phyloP scores from a whole-genome alignment of 2,329 filamentous ascomycete genomes.

The Diaporthe longicolla region DNA sequence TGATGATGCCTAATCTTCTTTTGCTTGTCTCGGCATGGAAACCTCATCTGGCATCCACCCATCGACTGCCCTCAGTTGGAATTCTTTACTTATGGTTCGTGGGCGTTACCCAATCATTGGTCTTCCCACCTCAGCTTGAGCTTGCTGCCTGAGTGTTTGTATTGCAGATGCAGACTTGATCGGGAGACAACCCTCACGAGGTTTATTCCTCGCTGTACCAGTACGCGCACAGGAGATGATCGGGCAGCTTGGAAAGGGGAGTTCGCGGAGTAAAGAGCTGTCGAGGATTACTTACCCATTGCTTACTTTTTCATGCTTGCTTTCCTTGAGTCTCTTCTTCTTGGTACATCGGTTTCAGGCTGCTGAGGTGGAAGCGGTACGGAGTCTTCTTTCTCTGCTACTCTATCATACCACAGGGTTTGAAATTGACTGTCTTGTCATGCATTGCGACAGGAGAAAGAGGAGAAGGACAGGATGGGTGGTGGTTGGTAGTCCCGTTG shows the following conservation, averaged over 20 bases:
- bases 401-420: slow-evolving; percentile 13
- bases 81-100: slow-evolving; percentile 4
- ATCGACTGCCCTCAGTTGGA: not conserved
- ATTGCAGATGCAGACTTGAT: slow-evolving; percentile 5
- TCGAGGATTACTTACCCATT: slow-evolving; percentile 32
- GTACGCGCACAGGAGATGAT: slow-evolving; percentile 23
- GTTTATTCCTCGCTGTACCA: not conserved
- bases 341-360: slow-evolving; percentile 11
- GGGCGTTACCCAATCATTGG: not conserved
- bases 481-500: slow-evolving; percentile 21
- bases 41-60: slow-evolving; percentile 12
- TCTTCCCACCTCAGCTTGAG: not conserved
- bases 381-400: slow-evolving; percentile 7
- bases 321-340: slow-evolving; percentile 31
- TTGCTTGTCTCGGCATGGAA: slow-evolving; percentile 22
- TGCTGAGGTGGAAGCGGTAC: slow-evolving; percentile 18
- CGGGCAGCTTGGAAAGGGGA: slow-evolving; percentile 24
- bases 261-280: slow-evolving; percentile 29
- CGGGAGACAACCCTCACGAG: not conserved
- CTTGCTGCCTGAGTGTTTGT: slow-evolving; percentile 27
- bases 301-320: slow-evolving; percentile 23
- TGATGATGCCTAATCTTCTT: slow-evolving; percentile 34
- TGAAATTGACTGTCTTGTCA: slow-evolving; percentile 30
- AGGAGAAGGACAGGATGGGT: slow-evolving; percentile 17
- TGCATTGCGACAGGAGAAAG: slow-evolving; percentile 27